Percentiles rank a stretch among this genome's conserved stretches.
Evolutionary conservation across 1,284 basidiomycete species (phyloP).

Genomic region (Porodaedalea pini): DNA sequence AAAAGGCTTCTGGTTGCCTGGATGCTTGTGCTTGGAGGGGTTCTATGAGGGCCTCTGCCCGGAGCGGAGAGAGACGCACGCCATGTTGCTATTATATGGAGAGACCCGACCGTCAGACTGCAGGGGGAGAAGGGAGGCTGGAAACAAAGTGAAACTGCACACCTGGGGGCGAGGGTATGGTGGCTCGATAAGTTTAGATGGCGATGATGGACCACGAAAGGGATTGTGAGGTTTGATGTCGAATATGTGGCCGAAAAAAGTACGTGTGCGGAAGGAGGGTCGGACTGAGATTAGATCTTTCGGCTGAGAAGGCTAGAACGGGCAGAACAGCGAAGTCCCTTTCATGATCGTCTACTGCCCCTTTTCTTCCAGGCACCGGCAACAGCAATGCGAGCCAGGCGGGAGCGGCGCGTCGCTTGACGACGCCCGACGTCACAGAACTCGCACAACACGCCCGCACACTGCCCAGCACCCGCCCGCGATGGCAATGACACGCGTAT

Average conservation of each 20-base stretch:
- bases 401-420: conserved; percentile 1
- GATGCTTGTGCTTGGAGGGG: conserved; percentile 4
- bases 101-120: background rate
- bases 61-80: background rate
- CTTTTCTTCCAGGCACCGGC: conserved; percentile 18
- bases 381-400: background rate
- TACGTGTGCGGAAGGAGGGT: background rate
- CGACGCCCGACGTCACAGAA: conserved; percentile 5
- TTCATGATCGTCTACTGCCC: background rate
- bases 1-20: conserved; percentile 15
- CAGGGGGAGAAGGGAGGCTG: background rate
- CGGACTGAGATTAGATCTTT: conserved; percentile 10
- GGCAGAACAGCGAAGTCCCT: background rate
- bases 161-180: conserved; percentile 1
- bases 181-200: conserved; percentile 3
- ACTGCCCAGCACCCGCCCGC: background rate
- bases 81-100: background rate
- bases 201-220: background rate
- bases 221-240: background rate
- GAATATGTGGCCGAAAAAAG: conserved; percentile 10
- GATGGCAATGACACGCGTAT: background rate
- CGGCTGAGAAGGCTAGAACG: background rate
- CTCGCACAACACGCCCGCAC: background rate
- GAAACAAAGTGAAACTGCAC: background rate
- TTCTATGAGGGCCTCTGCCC: background rate